Percentiles rank a stretch among this genome's conserved stretches.
Conservation (phyloP, 2,329 filamentous ascomycete species). For the Lasiodiplodia gonubiensis region DNA sequence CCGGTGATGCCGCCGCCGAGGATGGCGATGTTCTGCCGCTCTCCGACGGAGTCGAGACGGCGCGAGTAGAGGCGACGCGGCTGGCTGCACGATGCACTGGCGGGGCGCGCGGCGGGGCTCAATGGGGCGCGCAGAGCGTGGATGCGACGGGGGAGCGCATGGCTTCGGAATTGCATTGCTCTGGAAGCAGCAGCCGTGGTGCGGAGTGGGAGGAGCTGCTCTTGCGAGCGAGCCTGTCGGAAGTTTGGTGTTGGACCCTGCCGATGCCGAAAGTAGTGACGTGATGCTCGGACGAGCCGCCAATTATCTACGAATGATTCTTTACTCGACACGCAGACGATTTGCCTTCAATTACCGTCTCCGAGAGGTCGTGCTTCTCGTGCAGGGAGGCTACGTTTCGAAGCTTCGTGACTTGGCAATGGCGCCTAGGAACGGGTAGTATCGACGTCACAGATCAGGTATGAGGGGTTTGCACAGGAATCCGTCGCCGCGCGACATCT, state of each 20-base stretch:
- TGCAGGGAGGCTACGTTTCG: neutral
- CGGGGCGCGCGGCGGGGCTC: neutral
- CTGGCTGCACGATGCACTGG: constrained; percentile 12
- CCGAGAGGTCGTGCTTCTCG: neutral
- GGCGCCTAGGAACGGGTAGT: neutral
- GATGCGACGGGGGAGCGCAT: constrained; percentile 37
- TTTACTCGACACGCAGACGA: neutral
- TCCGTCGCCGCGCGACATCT: neutral
- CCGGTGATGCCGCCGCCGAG: constrained; percentile 60
- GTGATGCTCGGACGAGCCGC: constrained; percentile 20
- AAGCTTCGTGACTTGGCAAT: neutral
- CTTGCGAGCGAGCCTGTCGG: constrained; percentile 15
- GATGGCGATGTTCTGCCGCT: constrained; percentile 51
- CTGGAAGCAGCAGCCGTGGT: constrained; percentile 33
- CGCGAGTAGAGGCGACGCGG: constrained; percentile 39
- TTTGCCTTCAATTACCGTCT: neutral
- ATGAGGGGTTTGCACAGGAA: neutral
- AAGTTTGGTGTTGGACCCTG: constrained; percentile 25
- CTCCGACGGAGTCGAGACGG: constrained; percentile 33
- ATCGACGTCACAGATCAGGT: constrained; percentile 12
- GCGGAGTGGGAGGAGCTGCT: constrained; percentile 30
- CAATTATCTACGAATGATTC: neutral
- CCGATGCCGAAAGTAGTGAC: constrained; percentile 13
- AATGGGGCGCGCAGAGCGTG: constrained; percentile 16
- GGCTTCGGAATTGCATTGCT: constrained; percentile 47